Evolutionary conservation across 139 green algal species (phyloP), one percentile per base, ranked within the genome.

Genomic region (Pleodorina starrii): DNA sequence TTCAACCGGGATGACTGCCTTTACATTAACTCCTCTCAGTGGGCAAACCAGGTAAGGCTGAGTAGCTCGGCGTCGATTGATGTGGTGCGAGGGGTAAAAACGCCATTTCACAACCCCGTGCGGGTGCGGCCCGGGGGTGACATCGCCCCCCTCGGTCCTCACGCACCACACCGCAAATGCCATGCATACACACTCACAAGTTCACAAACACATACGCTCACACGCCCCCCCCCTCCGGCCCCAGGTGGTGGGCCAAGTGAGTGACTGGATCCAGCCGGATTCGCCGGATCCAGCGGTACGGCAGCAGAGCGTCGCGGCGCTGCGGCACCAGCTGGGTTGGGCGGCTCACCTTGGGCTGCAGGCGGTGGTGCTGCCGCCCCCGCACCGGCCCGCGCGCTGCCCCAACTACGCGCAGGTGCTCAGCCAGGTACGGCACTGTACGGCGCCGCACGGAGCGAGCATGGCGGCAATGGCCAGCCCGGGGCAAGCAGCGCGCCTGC

Each of bases 241-340:
- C 42, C 96, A 98, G 94, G 93, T 98, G 42, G 96, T 99, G 63
- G 96, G 97, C 40, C 83, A 87, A 10, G 84, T 95, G 14, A 98
- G 94, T 83, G 19, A 72, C 11, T 99, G 97, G 96, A 95, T 99
- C 10, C 89, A 98, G 87, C 90, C 95, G 2, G 97, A 98, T 89
- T 93, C 91, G 7, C 25, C 36, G 2, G 90, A 96, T 36, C n/a
- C 89, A 1, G 44, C 32, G 4, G 54, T 95, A 46, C 76, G 90
- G 11, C 38, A 73, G 5, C 90, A 95, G 79, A 97, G 94, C 59
- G 89, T 93, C 69, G 86, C 89, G 1, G 94, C 95, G 0, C 91
- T 99, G 48, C 73, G 88, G 36, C 91, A 97, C 84, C 95, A 99
- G 93, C 95, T 99, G 63, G 94, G 85, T 3, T 99, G 98, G 98